Base-by-base conservation (phyloP, 257 asterid genomes). In the Solanum pimpinellifolium region DNA sequence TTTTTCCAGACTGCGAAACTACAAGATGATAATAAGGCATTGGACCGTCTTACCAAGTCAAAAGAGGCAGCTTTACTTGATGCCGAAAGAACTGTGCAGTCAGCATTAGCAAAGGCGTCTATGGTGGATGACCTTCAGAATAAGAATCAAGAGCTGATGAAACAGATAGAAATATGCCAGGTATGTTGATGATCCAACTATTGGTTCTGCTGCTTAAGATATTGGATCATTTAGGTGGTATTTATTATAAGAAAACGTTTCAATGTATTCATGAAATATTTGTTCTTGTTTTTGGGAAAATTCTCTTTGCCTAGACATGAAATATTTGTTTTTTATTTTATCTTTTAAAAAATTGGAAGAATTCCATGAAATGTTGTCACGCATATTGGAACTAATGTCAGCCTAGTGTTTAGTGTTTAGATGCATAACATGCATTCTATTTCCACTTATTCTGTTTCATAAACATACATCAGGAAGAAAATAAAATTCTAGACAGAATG, bases 51-150 rank as follows among this genome's bases (percentile, higher is more conserved):
- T 83, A 95, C 99, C 66, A 96, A 96, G 91, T 95, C 98, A 66
- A 96, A 96, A 92, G 99, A 96, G 92, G 99, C 98, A 89, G 99
- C 98, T 89, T 92, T 96, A 88, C 95, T 96, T 37, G 98, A 96
- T 89, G 98, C 98, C 75, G 99, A 96, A 93, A 94, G 97, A 93
- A 96, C 99, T 80, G 98, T 96, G 83, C 98, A 95, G 86, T 87
- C 93, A 42, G 98, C 99, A 87, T 87, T 96, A 91, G 98, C 98
- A 1, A 96, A 96, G 91, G 99, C 99, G 86, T 95, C 99, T 89
- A 92, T 96, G 98, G 99, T 95, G 89, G 99, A 96, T 90, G 99
- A 96, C 90, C 98, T 96, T 84, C 99, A 95, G 89, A 96, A 96
- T 90, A 96, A 95, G 89, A 96, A 96, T 91, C 99, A 96, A 92